Conservation (phyloP, 768 basidiomycete species). For the Leucocoprinus leucothites region DNA sequence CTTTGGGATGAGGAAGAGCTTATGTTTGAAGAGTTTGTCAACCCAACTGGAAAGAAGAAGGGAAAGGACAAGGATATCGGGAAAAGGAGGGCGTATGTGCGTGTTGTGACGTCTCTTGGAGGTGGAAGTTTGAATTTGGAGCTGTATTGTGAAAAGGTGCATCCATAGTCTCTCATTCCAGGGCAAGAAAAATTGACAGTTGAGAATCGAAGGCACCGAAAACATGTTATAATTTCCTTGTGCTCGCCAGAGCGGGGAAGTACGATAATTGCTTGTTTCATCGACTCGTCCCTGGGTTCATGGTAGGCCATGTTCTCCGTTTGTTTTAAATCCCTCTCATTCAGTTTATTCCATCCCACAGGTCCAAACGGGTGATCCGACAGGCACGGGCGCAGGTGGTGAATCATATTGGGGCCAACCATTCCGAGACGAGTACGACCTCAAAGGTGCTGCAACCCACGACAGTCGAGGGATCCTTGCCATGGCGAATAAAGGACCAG, state of each 20-base stretch:
- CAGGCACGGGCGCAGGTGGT: slow-evolving; percentile 92
- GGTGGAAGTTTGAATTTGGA: slow-evolving; percentile 80
- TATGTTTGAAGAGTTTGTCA: slow-evolving; percentile 94
- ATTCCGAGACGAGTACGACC: slow-evolving; percentile 91
- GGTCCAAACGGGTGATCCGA: slow-evolving; percentile 99
- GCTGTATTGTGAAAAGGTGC: slow-evolving; percentile 84
- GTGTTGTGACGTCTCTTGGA: slow-evolving; percentile 93
- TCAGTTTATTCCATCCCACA: slow-evolving; percentile 22
- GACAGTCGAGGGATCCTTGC: slow-evolving; percentile 81
- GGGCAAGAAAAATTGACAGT: not conserved
- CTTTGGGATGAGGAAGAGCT: slow-evolving; percentile 99
- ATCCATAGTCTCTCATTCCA: slow-evolving; percentile 6
- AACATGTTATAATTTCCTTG: slow-evolving; percentile 97
- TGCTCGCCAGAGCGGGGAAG: slow-evolving; percentile 87
- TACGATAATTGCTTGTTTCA: slow-evolving; percentile 92
- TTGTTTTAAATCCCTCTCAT: not conserved
- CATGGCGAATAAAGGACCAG: slow-evolving; percentile 95
- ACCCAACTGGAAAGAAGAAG: slow-evolving; percentile 69
- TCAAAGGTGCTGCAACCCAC: slow-evolving; percentile 86
- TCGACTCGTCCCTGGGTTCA: slow-evolving; percentile 90
- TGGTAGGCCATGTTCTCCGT: slow-evolving; percentile 49
- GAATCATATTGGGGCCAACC: slow-evolving; percentile 93
- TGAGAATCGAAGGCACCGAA: slow-evolving; percentile 72
- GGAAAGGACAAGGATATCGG: slow-evolving; percentile 93
- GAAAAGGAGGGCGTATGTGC: slow-evolving; percentile 89